Evolutionary conservation across 129 eudicot species (phyloP).

Genomic region (Saposhnikovia divaricata): DNA sequence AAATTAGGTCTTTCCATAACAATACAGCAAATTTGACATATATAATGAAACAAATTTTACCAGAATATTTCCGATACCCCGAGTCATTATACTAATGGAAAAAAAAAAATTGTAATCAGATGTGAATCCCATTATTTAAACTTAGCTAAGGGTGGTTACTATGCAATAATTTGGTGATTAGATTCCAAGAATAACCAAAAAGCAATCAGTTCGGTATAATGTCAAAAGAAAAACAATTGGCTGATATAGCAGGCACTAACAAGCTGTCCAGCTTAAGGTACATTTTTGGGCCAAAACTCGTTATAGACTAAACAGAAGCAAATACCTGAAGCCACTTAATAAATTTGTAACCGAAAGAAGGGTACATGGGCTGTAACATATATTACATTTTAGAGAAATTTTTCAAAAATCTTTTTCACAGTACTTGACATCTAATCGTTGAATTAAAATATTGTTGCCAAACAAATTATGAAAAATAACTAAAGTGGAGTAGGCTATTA

Average conservation of each 20-base stretch:
- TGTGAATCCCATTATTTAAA: background rate
- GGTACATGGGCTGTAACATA: background rate
- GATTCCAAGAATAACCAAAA: background rate
- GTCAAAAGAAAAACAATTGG: background rate
- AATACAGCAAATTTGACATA: background rate
- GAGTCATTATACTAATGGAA: background rate
- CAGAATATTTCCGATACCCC: background rate
- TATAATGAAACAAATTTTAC: background rate
- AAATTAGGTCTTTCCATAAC: background rate
- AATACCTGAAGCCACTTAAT: background rate
- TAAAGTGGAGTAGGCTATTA: no score
- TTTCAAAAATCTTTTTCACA: no score
- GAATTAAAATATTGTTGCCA: no score
- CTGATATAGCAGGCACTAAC: background rate
- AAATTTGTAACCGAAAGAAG: background rate
- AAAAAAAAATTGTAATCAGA: background rate
- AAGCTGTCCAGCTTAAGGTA: background rate
- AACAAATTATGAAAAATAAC: no score
- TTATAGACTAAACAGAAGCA: background rate
- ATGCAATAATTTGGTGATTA: background rate
- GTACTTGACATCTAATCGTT: no score
- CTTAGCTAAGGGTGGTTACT: background rate
- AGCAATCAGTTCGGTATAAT: background rate
- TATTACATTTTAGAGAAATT: background rate
- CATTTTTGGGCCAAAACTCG: background rate